These are phyloP conservation scores for Neocatenulostroma microsporum DNA, from an alignment of 2,329 filamentous ascomycete genomes.

Conservation along the genomic window DNA sequence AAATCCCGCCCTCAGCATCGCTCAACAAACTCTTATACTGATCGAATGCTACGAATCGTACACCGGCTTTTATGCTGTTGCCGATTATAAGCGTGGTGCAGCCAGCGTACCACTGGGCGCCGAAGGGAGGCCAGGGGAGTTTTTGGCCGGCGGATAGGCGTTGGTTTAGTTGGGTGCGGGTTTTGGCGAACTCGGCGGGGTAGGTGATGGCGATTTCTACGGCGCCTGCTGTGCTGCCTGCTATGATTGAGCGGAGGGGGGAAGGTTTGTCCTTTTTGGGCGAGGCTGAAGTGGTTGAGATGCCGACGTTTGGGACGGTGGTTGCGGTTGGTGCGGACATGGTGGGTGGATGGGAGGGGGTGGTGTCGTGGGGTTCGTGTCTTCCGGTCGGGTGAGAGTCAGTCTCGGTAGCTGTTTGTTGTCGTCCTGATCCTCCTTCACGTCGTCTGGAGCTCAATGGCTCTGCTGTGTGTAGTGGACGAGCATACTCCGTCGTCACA, in stretches of 20 bases:
- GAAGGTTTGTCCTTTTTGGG: conserved; percentile 55
- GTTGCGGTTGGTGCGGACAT: conserved; percentile 6
- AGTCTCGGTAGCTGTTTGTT: too few species aligned
- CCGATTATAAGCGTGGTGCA: conserved; percentile 96
- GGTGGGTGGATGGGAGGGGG: conserved; percentile 8
- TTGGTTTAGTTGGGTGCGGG: conserved; percentile 84
- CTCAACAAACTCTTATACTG: conserved; percentile 78
- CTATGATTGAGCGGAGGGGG: conserved; percentile 78
- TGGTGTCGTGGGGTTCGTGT: too few species aligned
- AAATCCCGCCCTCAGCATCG: conserved; percentile 79
- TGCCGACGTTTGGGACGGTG: conserved; percentile 18
- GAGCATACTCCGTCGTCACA: too few species aligned
- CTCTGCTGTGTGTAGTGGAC: too few species aligned
- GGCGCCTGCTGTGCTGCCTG: conserved; percentile 86
- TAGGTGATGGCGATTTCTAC: conserved; percentile 95
- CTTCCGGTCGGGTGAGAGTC: too few species aligned
- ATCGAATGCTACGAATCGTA: conserved; percentile 94
- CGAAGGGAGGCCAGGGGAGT: conserved; percentile 90
- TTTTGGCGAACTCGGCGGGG: conserved; percentile 95
- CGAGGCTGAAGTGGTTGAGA: too few species aligned
- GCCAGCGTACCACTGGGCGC: conserved; percentile 91
- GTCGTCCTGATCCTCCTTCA: too few species aligned
- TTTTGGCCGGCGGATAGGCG: conserved; percentile 73
- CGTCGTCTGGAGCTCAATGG: too few species aligned
- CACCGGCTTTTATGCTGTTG: conserved; percentile 92